Evolutionary conservation across 1,139 yeast species (phyloP).

Genomic region (Magnusiomyces starmeri): DNA sequence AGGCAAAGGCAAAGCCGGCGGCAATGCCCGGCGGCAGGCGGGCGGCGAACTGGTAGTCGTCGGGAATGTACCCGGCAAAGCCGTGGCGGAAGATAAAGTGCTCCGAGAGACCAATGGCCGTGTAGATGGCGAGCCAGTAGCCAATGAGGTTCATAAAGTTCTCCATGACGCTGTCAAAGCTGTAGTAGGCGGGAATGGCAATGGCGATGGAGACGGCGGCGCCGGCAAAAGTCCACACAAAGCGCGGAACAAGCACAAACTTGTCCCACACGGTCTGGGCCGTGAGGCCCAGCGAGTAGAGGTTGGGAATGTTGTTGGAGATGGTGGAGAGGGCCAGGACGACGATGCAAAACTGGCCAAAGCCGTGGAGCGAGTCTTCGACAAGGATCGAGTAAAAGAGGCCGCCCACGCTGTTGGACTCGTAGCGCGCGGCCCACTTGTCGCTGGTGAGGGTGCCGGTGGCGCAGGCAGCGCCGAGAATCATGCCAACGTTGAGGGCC

Average conservation of each 20-base stretch:
- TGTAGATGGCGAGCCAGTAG: constrained; percentile 84
- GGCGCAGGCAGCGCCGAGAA: constrained; percentile 82
- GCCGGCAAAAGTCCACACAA: constrained; percentile 71
- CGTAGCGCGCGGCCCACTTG: constrained; percentile 48
- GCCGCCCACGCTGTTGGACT: constrained; percentile 65
- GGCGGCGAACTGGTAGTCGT: constrained; percentile 48
- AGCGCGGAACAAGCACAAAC: constrained; percentile 67
- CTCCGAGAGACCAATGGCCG: constrained; percentile 62
- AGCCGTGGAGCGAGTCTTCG: constrained; percentile 71
- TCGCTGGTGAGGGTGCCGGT: constrained; percentile 45
- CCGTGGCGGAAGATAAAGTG: constrained; percentile 65
- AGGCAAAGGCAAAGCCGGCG: constrained; percentile 67
- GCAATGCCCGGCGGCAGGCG: constrained; percentile 70
- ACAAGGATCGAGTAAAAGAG: constrained; percentile 71
- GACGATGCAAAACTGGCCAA: constrained; percentile 86
- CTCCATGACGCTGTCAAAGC: constrained; percentile 63
- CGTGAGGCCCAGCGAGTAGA: constrained; percentile 81
- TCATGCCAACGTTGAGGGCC: constrained; percentile 68
- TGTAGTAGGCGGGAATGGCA: constrained; percentile 79
- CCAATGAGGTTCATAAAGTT: constrained; percentile 87
- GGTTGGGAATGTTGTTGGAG: constrained; percentile 86
- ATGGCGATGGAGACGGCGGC: constrained; percentile 73
- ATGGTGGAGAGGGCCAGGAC: constrained; percentile 74
- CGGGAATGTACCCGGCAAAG: constrained; percentile 54
- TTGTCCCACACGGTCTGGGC: constrained; percentile 78